Conservation (phyloP, 768 basidiomycete species). For the Rhizopogon sp. region DNA sequence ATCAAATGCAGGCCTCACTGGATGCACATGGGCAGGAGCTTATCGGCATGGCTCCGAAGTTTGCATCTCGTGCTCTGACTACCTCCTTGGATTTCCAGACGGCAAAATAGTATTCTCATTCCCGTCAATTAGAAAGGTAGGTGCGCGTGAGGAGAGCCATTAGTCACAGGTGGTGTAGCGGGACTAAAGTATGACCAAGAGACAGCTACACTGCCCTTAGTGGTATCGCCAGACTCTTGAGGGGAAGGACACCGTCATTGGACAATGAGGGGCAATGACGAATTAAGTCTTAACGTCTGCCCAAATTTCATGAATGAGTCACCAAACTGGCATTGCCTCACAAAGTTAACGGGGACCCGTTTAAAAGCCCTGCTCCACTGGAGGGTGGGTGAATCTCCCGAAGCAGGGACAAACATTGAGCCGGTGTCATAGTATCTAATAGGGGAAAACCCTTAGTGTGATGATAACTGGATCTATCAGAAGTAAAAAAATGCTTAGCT, state of each 20-base stretch:
- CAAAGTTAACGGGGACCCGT: neutral
- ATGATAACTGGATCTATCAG: neutral
- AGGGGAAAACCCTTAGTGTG: neutral
- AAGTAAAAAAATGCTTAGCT: neutral
- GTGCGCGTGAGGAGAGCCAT: neutral
- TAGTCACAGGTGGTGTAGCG: no score
- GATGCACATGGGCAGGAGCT: neutral
- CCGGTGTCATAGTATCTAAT: neutral
- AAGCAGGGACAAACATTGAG: neutral
- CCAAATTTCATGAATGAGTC: neutral
- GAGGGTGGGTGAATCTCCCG: neutral
- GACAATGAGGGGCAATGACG: no score
- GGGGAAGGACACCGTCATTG: neutral
- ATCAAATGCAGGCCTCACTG: neutral
- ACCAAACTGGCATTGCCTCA: neutral
- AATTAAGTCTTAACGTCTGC: neutral
- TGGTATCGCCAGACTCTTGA: neutral
- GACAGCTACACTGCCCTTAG: neutral
- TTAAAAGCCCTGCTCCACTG: neutral
- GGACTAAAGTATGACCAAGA: neutral
- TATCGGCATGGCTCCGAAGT: neutral
- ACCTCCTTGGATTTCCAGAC: neutral
- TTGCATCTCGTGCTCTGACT: neutral
- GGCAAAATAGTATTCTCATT: neutral
- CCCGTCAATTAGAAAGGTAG: neutral